Base-by-base conservation (phyloP, 2,329 filamentous ascomycete genomes). In the Aspergillus fructus region DNA sequence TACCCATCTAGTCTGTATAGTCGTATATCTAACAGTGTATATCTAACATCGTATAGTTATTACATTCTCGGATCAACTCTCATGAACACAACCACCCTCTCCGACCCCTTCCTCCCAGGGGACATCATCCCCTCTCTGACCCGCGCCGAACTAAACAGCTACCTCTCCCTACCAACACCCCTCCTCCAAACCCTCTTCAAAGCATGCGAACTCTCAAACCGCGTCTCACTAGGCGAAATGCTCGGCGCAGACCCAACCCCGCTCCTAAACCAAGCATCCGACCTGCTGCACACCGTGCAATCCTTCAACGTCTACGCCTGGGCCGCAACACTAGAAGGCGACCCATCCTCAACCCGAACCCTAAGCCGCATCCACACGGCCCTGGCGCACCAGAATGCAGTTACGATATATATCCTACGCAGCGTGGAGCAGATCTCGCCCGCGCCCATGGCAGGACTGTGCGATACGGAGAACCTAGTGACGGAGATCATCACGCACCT, bases 161-260 rank as follows among this genome's bases (percentile, higher is more conserved):
- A 43, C 17, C 49, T 53, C 1, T 57, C 55, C 24, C 50, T 57
- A 5, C 49, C 55, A 4, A 57, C 55, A 0, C 19, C 49, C 0
- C 49, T 57, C 8, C 49, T 57, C 3, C 49, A 53, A 13, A 42
- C 42, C 34, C 33, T 57, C 11, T 57, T 57, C 55, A 45, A 42
- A 11, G 55, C 55, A 19, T 53, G 55, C 23, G 49, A 53, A 13
- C 49, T 57, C 5, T 53, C 50, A 8, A 47, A 53, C 19, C 27
- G n/a, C 30, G 41, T 46, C 19, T 52, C 49, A 2, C 15, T 30
- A 12, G 19, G 27, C 3, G 27, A 17, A 15, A 34, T 37, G 30
- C n/a, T 21, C 15, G 11, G 19, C 33, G 19, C 40, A 45, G 40
- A 37, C 4, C 9, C 23, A 12, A 45, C 17, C 8, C 2, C 7